Evolutionary conservation across 208 protist genomes (phyloP), one percentile per base, ranked within the genome.

Genomic region (Zelonia costaricensis): DNA sequence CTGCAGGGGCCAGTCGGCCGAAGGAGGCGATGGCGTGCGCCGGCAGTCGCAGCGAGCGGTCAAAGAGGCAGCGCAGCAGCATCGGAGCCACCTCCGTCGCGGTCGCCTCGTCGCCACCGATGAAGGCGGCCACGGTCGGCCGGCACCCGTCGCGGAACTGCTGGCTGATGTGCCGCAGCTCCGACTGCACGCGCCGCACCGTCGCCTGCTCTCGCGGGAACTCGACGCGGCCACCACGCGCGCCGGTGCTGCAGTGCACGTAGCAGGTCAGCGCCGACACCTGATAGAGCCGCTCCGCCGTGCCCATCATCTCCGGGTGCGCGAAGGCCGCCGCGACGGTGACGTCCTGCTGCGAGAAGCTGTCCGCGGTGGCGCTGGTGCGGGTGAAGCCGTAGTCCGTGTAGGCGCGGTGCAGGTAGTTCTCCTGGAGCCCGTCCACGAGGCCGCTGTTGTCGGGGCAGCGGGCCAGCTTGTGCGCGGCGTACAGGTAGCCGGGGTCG

Each of bases 361-460:
- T 58, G 10, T 63, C 77, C 9, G 82, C 77, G 12, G 74, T 74
- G 30, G 56, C 60, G 49, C 30, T 46, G 20, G 89, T 93, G 39
- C 62, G 69, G 1, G 36, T 18, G 8, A 92, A 78, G 27, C 68
- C 76, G 78, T 90, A 91, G 65, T 95, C 89, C 10, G 71, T 69
- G 63, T 91, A 92, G 13, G 69, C 51, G 0, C 70, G 77, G 28
- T 71, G 48, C n/a, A 82, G 57, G 60, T 93, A 95, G 64, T 83
- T 80, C 52, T 93, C 86, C 48, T 84, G 78, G 30, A 95, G 65
- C 6, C 86, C 89, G 23, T 93, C 82, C n/a, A 93, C 49, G 15
- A 94, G 44, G 0, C 70, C 43, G 9, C 56, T 62, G 42, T 47
- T 65, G 63, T 77, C 59, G 3, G 66, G 31, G 57, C 61, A 63